A percentile compares a stretch with the other conserved stretches of the same genome.
Conservation (phyloP, 2,329 filamentous ascomycete genomes). For the Talaromyces sp. region DNA sequence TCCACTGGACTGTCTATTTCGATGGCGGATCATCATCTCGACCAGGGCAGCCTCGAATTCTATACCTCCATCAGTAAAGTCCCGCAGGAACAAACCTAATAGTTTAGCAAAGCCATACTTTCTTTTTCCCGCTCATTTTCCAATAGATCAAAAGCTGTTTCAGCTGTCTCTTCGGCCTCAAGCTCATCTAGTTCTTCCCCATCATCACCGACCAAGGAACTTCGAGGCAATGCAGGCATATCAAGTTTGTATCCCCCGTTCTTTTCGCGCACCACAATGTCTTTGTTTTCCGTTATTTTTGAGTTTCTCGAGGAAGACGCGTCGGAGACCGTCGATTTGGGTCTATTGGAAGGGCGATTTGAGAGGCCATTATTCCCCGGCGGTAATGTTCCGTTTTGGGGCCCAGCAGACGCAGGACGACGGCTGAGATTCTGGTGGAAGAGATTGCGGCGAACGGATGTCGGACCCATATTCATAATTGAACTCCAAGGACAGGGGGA, state of each 20-base stretch:
- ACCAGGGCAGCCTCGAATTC: constrained; percentile 52
- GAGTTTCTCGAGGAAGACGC: constrained; percentile 19
- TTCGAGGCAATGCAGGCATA: constrained; percentile 45
- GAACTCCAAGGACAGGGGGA: too few relatives aligned
- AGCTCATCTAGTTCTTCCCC: constrained; percentile 47
- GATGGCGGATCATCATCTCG: constrained; percentile 46
- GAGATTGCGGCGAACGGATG: constrained; percentile 47
- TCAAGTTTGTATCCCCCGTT: constrained; percentile 53
- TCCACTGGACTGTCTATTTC: constrained; percentile 56
- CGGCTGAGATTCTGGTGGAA: constrained; percentile 49
- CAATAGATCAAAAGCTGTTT: constrained; percentile 56
- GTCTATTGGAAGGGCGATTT: constrained; percentile 26
- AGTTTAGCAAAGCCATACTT: constrained; percentile 33
- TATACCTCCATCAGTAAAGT: constrained; percentile 17
- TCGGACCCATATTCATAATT: constrained; percentile 28
- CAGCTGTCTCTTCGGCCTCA: constrained; percentile 55
- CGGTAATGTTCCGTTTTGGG: constrained; percentile 24
- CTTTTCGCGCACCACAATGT: constrained; percentile 54
- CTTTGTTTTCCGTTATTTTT: constrained; percentile 39
- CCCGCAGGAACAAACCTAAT: neutral
- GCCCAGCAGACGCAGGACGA: constrained; percentile 39
- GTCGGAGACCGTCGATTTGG: constrained; percentile 26
- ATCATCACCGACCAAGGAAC: constrained; percentile 38
- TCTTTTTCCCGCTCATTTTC: constrained; percentile 42
- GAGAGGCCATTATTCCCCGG: constrained; percentile 21